Percentiles rank a stretch among this genome's conserved stretches.
phyloP scores from a whole-genome alignment of 2,329 filamentous ascomycete genomes.

The Penicillium psychrosexuale region DNA sequence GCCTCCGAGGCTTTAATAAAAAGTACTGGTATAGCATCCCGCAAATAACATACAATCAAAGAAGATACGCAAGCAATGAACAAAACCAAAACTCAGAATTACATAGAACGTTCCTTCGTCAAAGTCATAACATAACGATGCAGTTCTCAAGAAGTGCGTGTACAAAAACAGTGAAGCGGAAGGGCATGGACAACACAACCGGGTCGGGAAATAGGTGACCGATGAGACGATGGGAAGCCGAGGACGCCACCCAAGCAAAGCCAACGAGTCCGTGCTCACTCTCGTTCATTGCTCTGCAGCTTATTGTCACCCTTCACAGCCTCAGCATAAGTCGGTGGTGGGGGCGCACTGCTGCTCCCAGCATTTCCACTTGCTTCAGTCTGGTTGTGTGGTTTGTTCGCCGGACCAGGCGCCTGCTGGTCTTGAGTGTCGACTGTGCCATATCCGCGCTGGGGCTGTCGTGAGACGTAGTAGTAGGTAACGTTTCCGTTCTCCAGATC shows the following conservation, averaged over 20 bases:
- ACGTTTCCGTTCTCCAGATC: slow-evolving; percentile 51
- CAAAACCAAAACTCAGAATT: slow-evolving; percentile 10
- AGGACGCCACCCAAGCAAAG: neutral
- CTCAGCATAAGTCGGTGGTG: slow-evolving; percentile 83
- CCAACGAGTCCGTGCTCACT: neutral
- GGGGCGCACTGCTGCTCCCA: slow-evolving; percentile 33
- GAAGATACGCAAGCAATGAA: slow-evolving; percentile 1
- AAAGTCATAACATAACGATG: slow-evolving; percentile 19
- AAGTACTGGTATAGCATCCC: neutral
- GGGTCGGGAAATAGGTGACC: neutral
- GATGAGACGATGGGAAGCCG: neutral
- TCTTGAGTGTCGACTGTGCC: slow-evolving; percentile 39
- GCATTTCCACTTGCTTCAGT: slow-evolving; percentile 17
- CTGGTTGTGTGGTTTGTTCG: slow-evolving; percentile 23
- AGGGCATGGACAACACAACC: neutral
- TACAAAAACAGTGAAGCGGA: neutral
- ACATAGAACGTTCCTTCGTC: slow-evolving; percentile 22
- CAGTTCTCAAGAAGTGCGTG: neutral
- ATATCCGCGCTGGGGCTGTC: slow-evolving; percentile 41
- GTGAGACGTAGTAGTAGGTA: slow-evolving; percentile 73
- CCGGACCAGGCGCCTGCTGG: slow-evolving; percentile 19
- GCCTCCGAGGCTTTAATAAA: neutral
- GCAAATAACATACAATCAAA: neutral
- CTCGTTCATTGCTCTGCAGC: slow-evolving; percentile 67
- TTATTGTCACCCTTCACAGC: slow-evolving; percentile 89